Percentiles rank a stretch among this genome's conserved stretches.
phyloP scores from a whole-genome alignment of 2,329 filamentous ascomycete genomes.

The Nigrograna mackinnonii region DNA sequence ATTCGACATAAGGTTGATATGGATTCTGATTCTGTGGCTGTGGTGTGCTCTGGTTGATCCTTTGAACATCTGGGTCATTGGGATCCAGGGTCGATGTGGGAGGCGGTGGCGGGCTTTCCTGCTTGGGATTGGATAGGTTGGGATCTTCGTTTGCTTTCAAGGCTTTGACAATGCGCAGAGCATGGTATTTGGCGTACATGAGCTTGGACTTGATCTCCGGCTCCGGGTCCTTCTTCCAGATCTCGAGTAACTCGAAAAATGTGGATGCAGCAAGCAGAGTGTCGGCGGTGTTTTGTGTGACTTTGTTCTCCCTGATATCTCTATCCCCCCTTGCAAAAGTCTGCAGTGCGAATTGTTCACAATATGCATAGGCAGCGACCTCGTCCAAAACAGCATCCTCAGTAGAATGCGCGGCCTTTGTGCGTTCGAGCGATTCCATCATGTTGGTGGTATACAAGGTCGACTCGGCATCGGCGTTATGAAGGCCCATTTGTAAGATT shows the following conservation, averaged over 20 bases:
- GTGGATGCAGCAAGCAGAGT: slow-evolving; percentile 92
- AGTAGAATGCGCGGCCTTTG: slow-evolving; percentile 71
- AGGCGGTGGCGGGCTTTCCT: slow-evolving; percentile 47
- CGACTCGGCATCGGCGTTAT: slow-evolving; percentile 76
- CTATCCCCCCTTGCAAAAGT: slow-evolving; percentile 84
- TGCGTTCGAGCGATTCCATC: slow-evolving; percentile 90
- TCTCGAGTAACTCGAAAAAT: slow-evolving; percentile 84
- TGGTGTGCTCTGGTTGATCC: slow-evolving; percentile 46
- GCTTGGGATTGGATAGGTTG: slow-evolving; percentile 83
- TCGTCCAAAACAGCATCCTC: slow-evolving; percentile 89
- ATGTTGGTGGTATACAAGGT: slow-evolving; percentile 78
- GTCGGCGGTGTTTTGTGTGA: slow-evolving; percentile 82
- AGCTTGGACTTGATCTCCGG: slow-evolving; percentile 81
- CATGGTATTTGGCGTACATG: slow-evolving; percentile 97
- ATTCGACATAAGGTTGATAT: slow-evolving; percentile 61
- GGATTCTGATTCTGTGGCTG: slow-evolving; percentile 19
- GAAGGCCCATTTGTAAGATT: slow-evolving; percentile 79
- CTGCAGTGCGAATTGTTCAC: slow-evolving; percentile 91
- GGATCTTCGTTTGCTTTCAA: slow-evolving; percentile 90
- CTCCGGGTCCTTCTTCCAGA: slow-evolving; percentile 76
- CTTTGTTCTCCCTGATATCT: slow-evolving; percentile 79
- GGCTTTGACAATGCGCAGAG: slow-evolving; percentile 85
- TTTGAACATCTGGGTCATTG: slow-evolving; percentile 67
- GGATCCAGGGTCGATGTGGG: slow-evolving; percentile 58
- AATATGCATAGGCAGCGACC: slow-evolving; percentile 82